Evolutionary conservation across 2,329 filamentous ascomycete genomes (phyloP), one percentile per base, ranked within the genome.

Genomic region (Aureobasidium mangrovei): DNA sequence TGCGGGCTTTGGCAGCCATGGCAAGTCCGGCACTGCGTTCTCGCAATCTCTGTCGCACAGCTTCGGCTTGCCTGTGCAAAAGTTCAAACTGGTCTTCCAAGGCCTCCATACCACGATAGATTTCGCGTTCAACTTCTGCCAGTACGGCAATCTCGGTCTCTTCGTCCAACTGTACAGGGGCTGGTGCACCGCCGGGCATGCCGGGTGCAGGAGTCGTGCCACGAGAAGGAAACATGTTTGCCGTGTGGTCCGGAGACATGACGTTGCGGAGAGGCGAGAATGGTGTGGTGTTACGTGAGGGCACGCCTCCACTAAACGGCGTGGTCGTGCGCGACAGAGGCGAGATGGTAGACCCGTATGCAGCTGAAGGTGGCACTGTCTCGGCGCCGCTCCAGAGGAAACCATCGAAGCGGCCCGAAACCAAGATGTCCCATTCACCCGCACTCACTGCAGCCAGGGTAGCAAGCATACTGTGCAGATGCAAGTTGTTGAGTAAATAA

Each of bases 401-500:
- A 3, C 91, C 91, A 65, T 96, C 91, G 63, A 97, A 97, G 29
- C 91, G 86, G 29, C 91, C 91, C 0, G 91, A 96, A 4, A 86
- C 88, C 9, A 97, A 77, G 54, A 97, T 95, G 59, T 96, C 91
- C 91, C 91, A 97, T 69, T 97, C 91, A n/a, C 88, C 86, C 44
- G 84, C 81, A 65, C 86, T 93, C 62, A 97, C 93, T 51, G 91
- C 88, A 35, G 87, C 84, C 47, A 96, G 78, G 0, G 91, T 95
- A 39, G 88, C 84, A 3, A 97, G 81, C 32, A 95, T 82, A 64
- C 93, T 86, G 67, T 97, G 91, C 46, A 93, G 81, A 9, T 81
- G 76, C 0, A 84, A 83, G 67, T 96, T 86, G 67, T 86, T 89
- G 59, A 96, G 79, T 45, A 97, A 80, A 66, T 88, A 96, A 61